These are phyloP conservation scores for Dactylonectria macrodidyma DNA, from an alignment of 2,329 filamentous ascomycete genomes.

Conservation along the genomic window DNA sequence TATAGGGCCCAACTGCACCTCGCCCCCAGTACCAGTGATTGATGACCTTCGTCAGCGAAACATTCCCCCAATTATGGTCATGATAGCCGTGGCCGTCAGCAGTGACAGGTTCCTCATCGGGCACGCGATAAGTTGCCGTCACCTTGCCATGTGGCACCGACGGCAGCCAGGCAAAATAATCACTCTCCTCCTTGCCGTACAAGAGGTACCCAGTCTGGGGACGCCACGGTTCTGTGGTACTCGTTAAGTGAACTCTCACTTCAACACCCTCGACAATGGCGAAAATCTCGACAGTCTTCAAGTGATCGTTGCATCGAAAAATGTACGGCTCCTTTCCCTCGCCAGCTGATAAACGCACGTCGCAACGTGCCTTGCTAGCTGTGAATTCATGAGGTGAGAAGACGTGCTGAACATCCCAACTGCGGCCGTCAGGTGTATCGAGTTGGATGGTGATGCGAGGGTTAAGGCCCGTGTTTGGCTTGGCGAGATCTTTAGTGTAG, in stretches of 20 bases:
- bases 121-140: background rate
- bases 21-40: constrained; percentile 2
- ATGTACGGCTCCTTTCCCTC: background rate
- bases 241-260: background rate
- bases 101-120: background rate
- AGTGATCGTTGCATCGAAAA: background rate
- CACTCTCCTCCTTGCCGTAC: background rate
- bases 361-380: background rate
- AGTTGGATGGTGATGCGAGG: constrained; percentile 14
- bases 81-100: background rate
- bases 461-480: constrained; percentile 4
- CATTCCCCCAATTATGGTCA: constrained; percentile 2
- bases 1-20: background rate
- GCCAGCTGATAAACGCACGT: background rate
- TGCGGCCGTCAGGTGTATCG: constrained; percentile 14
- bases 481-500: constrained; percentile 12
- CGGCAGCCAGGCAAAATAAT: background rate
- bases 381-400: background rate
- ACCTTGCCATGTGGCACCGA: background rate
- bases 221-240: background rate
- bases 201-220: background rate
- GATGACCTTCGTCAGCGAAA: background rate
- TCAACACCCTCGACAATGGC: background rate
- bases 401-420: constrained; percentile 5
- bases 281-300: background rate